phyloP scores from a whole-genome alignment of 2,329 filamentous ascomycete genomes.

The Aspergillus persii region DNA sequence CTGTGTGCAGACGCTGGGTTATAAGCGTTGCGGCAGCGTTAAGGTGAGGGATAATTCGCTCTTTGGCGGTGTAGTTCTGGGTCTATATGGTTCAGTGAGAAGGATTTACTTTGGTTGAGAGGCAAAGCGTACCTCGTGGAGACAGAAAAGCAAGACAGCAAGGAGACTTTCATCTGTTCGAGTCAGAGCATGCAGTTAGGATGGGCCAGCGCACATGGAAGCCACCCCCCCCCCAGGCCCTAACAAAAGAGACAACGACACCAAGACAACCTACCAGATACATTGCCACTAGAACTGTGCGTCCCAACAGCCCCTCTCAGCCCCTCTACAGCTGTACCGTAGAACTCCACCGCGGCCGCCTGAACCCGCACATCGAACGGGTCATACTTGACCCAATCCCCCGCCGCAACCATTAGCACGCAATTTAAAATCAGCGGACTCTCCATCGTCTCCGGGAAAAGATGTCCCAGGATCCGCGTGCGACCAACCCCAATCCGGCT shows the following conservation, averaged over 20 bases:
- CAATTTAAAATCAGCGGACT: slow-evolving; percentile 4
- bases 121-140: slow-evolving; percentile 5
- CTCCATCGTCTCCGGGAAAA: background rate
- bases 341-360: slow-evolving; percentile 5
- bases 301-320: background rate
- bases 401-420: slow-evolving; percentile 4
- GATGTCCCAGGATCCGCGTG: background rate
- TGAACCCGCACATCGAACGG: background rate
- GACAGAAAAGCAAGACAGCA: slow-evolving; percentile 4
- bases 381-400: slow-evolving; percentile 8
- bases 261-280: background rate
- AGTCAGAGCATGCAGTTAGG: background rate
- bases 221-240: too few relatives aligned
- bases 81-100: background rate
- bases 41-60: slow-evolving; percentile 8
- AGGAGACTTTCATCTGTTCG: slow-evolving; percentile 5
- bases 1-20: background rate
- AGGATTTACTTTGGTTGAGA: too few relatives aligned
- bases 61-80: slow-evolving; percentile 3
- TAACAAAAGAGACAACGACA: background rate
- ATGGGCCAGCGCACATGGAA: background rate
- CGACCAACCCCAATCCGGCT: background rate
- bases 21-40: slow-evolving; percentile 9
- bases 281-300: background rate
- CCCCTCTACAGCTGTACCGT: slow-evolving; percentile 1